Percentiles rank a stretch among this genome's conserved stretches.
Evolutionary conservation across 208 protist genomes (phyloP).

Genomic region (Zelonia costaricensis): DNA sequence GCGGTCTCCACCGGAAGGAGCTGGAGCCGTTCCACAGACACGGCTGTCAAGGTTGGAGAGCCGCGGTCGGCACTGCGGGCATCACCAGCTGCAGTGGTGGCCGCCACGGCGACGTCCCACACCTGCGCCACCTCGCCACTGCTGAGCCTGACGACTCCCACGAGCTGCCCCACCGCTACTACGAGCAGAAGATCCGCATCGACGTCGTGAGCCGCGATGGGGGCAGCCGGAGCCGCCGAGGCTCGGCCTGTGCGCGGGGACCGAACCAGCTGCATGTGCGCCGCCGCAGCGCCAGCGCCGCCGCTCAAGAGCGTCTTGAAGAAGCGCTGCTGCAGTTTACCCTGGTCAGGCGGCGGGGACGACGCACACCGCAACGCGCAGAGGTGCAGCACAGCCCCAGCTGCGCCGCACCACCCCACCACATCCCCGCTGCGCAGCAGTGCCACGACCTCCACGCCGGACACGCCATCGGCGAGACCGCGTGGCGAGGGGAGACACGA

Average conservation of each 20-base stretch:
- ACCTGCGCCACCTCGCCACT: conserved; percentile 16
- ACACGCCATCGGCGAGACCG: not conserved
- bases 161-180: conserved; percentile 9
- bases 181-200: conserved; percentile 7
- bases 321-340: conserved; percentile 2
- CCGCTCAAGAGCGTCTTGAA: conserved; percentile 2
- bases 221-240: not conserved
- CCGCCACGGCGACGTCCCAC: conserved; percentile 3
- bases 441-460: conserved; percentile 17
- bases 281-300: conserved; percentile 4
- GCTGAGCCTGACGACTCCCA: conserved; percentile 10
- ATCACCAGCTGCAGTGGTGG: not conserved
- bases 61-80: too few relatives aligned
- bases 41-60: too few relatives aligned
- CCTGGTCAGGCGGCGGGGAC: not conserved
- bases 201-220: not conserved
- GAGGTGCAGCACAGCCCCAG: conserved; percentile 1
- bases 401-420: conserved; percentile 16
- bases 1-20: too few relatives aligned
- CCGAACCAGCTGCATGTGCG: conserved; percentile 18
- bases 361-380: not conserved
- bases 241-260: too few relatives aligned
- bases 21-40: too few relatives aligned
- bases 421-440: conserved; percentile 23
- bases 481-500: not conserved